phyloP scores from a whole-genome alignment of 108 stramenopile genomes.

The Discostella pseudostelligera region DNA sequence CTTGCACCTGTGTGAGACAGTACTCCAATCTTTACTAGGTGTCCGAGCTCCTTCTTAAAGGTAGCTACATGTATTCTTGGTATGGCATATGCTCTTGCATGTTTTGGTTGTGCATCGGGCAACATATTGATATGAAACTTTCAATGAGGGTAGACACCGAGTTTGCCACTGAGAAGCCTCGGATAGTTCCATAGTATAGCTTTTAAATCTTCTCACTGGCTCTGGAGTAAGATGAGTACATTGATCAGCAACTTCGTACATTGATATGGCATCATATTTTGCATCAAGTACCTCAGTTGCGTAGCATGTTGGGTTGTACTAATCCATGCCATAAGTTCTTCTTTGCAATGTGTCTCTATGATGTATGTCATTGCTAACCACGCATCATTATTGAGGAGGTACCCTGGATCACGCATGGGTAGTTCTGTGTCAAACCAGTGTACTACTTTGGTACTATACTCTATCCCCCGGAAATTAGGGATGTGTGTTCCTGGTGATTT shows the following conservation, averaged over 20 bases:
- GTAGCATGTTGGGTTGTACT: background rate
- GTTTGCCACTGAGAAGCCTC: constrained; percentile 42
- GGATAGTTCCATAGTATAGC: background rate
- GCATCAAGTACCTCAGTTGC: constrained; percentile 25
- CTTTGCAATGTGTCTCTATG: background rate
- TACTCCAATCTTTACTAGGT: constrained; percentile 25
- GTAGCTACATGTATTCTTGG: constrained; percentile 21
- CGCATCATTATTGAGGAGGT: background rate
- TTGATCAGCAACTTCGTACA: constrained; percentile 20
- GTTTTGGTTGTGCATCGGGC: constrained; percentile 27
- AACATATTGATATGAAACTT: constrained; percentile 43
- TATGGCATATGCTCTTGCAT: constrained; percentile 27
- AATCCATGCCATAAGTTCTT: constrained; percentile 7
- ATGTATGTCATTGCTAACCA: background rate
- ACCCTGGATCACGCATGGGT: background rate
- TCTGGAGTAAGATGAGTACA: constrained; percentile 34
- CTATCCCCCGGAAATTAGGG: too few relatives aligned
- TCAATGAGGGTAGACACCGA: constrained; percentile 32
- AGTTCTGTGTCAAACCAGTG: constrained; percentile 23
- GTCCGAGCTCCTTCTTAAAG: constrained; percentile 38
- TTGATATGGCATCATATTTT: constrained; percentile 25
- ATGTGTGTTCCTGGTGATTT: too few relatives aligned
- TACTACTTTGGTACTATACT: background rate
- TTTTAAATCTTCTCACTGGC: background rate
- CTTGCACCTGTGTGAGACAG: constrained; percentile 1